These are phyloP conservation scores for Candida easanensis DNA, from an alignment of 805 yeast species.

Conservation along the genomic window DNA sequence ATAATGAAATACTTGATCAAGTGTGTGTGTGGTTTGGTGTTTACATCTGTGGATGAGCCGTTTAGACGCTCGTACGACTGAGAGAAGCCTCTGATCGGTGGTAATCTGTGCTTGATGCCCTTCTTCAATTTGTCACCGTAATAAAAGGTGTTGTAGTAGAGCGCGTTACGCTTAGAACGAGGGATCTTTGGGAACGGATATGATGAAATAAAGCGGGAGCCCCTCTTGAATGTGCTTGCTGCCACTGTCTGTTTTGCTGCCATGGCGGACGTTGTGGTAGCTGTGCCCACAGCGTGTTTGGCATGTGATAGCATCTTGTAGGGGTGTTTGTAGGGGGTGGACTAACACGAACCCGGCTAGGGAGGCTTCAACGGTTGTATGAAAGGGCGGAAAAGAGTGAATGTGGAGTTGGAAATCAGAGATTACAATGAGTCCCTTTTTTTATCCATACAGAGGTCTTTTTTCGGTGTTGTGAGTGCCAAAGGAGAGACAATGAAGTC, in stretches of 20 bases:
- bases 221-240: conserved; percentile 11
- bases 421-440: not conserved
- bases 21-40: conserved; percentile 21
- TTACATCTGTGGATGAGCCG: conserved; percentile 18
- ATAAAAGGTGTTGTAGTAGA: conserved; percentile 42
- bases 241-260: conserved; percentile 10
- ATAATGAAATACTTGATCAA: conserved; percentile 28
- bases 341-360: conserved; percentile 2
- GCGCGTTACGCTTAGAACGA: conserved; percentile 51
- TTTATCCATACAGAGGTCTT: not conserved
- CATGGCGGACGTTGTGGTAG: conserved; percentile 12
- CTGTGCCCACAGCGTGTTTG: conserved; percentile 11
- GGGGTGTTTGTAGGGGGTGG: not conserved
- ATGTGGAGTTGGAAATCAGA: not conserved
- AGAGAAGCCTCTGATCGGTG: conserved; percentile 27
- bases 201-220: conserved; percentile 22
- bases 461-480: not conserved
- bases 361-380: not conserved
- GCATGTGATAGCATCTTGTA: conserved; percentile 25
- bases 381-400: not conserved
- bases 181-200: conserved; percentile 54
- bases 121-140: conserved; percentile 35
- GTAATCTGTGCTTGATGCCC: conserved; percentile 28
- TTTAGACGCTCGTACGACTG: conserved; percentile 24
- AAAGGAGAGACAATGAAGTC: not conserved